phyloP scores from a whole-genome alignment of 2,329 filamentous ascomycete species.

The Cordyceps cicadae region DNA sequence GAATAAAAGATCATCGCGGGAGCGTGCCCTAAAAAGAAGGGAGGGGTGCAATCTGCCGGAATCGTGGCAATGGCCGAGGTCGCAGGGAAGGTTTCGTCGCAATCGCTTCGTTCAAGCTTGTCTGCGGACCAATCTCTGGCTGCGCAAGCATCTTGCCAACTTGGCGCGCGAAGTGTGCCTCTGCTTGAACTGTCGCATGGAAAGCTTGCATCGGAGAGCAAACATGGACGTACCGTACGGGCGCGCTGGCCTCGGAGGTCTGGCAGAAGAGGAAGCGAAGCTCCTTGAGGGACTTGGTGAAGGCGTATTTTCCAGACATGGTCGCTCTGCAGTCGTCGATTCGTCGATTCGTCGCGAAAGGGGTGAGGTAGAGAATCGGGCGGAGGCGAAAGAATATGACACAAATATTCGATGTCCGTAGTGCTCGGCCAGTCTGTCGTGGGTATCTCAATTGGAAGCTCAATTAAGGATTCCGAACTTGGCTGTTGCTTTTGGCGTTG shows the following conservation, averaged over 20 bases:
- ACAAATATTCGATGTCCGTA: neutral
- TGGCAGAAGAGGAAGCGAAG: constrained; percentile 97
- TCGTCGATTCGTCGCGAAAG: neutral
- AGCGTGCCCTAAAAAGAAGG: too few relatives aligned
- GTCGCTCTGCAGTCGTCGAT: constrained; percentile 14
- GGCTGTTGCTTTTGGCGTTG: constrained; percentile 3
- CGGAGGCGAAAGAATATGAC: neutral
- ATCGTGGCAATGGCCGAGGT: neutral
- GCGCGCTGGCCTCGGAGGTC: constrained; percentile 81
- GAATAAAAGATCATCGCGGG: neutral
- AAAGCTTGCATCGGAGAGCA: neutral
- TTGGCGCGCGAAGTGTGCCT: neutral
- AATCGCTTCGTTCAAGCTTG: neutral
- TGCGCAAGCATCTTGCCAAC: neutral
- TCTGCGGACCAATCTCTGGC: too few relatives aligned
- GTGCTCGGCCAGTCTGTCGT: neutral
- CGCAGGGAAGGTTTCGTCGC: neutral
- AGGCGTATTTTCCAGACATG: constrained; percentile 93
- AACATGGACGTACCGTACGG: constrained; percentile 60
- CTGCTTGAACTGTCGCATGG: neutral
- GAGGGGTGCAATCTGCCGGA: neutral
- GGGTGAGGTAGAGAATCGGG: neutral
- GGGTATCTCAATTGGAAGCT: constrained; percentile 3
- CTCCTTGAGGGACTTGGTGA: constrained; percentile 83
- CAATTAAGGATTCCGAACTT: neutral